These are phyloP conservation scores for Solanum hybrid DNA, from an alignment of 305 asterid genomes.

Conservation along the genomic window DNA sequence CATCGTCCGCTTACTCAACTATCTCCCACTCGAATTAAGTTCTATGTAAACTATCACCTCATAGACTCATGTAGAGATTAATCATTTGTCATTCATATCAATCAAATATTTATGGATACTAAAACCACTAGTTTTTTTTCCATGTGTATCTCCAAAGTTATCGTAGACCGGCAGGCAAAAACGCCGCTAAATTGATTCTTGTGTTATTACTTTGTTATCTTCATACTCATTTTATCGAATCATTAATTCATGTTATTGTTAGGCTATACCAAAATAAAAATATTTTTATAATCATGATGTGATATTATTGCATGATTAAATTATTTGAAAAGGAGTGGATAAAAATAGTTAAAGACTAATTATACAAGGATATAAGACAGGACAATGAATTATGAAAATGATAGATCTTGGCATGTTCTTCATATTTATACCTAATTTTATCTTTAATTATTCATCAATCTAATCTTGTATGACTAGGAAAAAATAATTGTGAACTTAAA, in stretches of 20 bases:
- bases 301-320: not conserved
- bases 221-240: not conserved
- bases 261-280: not conserved
- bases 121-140: not conserved
- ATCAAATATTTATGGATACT: not conserved
- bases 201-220: not conserved
- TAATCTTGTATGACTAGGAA: not conserved
- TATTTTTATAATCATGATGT: not conserved
- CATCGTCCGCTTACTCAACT: not conserved
- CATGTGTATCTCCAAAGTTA: not conserved
- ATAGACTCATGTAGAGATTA: not conserved
- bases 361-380: not conserved
- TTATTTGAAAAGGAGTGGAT: not conserved
- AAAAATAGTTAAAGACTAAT: not conserved
- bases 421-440: not conserved
- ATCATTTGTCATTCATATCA: not conserved
- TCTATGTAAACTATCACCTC: not conserved
- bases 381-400: not conserved
- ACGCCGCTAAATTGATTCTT: not conserved
- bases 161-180: fast-evolving
- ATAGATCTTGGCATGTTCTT: not conserved
- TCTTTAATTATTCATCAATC: not conserved
- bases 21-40: not conserved
- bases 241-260: not conserved
- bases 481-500: not conserved